These are phyloP conservation scores for Corchorus capsularis DNA, from an alignment of 345 rosid genomes.

Conservation along the genomic window DNA sequence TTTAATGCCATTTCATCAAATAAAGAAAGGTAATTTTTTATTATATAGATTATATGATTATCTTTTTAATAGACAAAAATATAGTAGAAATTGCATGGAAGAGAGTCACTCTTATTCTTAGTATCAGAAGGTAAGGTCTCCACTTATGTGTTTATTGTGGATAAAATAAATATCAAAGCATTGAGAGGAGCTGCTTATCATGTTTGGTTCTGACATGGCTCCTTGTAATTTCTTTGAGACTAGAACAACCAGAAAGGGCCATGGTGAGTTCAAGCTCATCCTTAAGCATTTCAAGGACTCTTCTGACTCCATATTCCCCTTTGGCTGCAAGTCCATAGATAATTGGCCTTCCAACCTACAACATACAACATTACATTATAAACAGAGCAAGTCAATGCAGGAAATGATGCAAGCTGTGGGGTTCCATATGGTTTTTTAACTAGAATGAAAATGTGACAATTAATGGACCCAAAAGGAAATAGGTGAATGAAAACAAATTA, in stretches of 20 bases:
- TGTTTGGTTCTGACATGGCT: constrained; percentile 50
- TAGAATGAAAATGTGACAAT: too few relatives aligned
- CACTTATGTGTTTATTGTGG: constrained; percentile 20
- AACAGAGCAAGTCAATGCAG: background rate
- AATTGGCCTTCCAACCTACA: constrained; percentile 88
- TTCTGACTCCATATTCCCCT: constrained; percentile 64
- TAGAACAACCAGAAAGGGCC: constrained; percentile 81
- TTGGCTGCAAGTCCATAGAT: constrained; percentile 74
- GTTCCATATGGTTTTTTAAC: background rate
- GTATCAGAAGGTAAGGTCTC: too few relatives aligned
- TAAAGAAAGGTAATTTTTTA: too few relatives aligned
- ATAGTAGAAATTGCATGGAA: too few relatives aligned
- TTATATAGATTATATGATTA: too few relatives aligned
- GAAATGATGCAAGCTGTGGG: background rate
- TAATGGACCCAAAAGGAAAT: too few relatives aligned
- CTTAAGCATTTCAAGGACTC: constrained; percentile 73
- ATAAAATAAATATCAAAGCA: constrained; percentile 36
- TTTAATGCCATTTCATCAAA: too few relatives aligned
- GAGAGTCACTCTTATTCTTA: too few relatives aligned
- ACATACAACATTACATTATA: background rate
- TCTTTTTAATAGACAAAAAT: too few relatives aligned
- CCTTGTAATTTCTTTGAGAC: constrained; percentile 58
- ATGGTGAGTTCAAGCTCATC: constrained; percentile 75
- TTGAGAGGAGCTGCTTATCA: constrained; percentile 45
- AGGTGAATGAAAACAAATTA: background rate